phyloP scores from a whole-genome alignment of 768 basidiomycete genomes.

The Agaricus blazei region DNA sequence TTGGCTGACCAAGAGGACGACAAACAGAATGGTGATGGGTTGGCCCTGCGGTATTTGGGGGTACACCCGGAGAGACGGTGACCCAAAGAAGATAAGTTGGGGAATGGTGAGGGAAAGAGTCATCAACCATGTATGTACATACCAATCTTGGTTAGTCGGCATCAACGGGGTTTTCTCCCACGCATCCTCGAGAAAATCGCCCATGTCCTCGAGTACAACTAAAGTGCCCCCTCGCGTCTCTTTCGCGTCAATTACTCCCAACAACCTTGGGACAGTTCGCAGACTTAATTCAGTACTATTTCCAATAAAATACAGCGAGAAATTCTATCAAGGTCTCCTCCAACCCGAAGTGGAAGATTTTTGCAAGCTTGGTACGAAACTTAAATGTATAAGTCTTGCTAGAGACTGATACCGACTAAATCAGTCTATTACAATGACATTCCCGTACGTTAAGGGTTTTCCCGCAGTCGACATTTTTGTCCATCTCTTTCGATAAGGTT shows the following conservation, averaged over 20 bases:
- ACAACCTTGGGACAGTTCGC: constrained; percentile 79
- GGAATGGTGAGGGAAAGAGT: not conserved
- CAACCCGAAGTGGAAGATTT: constrained; percentile 77
- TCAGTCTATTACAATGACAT: constrained; percentile 92
- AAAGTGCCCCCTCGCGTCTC: constrained; percentile 40
- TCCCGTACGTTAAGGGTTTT: constrained; percentile 38
- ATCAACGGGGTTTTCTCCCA: constrained; percentile 4
- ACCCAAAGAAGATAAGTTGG: not conserved
- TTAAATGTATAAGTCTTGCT: constrained; percentile 10
- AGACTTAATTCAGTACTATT: constrained; percentile 75
- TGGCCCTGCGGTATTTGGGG: not conserved
- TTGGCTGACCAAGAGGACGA: not conserved
- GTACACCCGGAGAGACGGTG: not conserved
- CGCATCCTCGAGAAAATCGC: constrained; percentile 3
- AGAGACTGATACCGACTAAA: constrained; percentile 5
- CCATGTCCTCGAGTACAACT: constrained; percentile 12
- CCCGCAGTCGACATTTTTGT: constrained; percentile 8
- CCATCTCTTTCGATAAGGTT: constrained; percentile 35
- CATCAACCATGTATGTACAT: not conserved
- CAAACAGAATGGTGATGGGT: not conserved
- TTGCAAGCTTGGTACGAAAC: constrained; percentile 77
- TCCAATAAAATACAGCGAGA: constrained; percentile 85
- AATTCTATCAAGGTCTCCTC: constrained; percentile 80
- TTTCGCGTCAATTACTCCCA: constrained; percentile 69
- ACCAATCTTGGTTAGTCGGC: constrained; percentile 2